phyloP scores from a whole-genome alignment of 1,139 yeast species.

The Scheffersomyces stambukii region DNA sequence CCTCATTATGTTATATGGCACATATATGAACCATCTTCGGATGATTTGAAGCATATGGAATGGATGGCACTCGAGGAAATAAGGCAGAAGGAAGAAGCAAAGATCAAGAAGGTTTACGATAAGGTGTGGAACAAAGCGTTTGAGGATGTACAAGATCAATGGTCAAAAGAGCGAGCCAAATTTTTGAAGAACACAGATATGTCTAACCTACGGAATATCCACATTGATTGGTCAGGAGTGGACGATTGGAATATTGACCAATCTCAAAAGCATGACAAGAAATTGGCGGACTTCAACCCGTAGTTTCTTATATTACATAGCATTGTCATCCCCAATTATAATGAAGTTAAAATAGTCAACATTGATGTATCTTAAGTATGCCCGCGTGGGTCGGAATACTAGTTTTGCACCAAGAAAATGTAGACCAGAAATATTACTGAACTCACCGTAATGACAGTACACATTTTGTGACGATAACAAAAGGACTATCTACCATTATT shows the following conservation, averaged over 20 bases:
- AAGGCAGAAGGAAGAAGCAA: slow-evolving; percentile 63
- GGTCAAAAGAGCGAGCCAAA: slow-evolving; percentile 63
- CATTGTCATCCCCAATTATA: neutral
- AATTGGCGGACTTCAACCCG: slow-evolving; percentile 44
- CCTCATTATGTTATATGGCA: slow-evolving; percentile 95
- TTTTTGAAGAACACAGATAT: slow-evolving; percentile 73
- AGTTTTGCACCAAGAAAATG: no score
- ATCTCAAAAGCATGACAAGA: slow-evolving; percentile 21
- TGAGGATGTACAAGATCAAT: slow-evolving; percentile 63
- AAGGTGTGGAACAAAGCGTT: slow-evolving; percentile 76
- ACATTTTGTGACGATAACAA: no score
- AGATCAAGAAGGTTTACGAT: slow-evolving; percentile 64
- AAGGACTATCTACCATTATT: no score
- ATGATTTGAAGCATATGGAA: slow-evolving; percentile 88
- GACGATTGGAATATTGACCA: slow-evolving; percentile 43
- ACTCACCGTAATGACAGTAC: no score
- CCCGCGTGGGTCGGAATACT: neutral
- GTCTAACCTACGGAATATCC: slow-evolving; percentile 41
- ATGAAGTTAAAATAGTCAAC: neutral
- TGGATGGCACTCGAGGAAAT: slow-evolving; percentile 95
- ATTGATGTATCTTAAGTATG: neutral
- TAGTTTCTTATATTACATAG: slow-evolving; percentile 11
- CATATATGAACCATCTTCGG: slow-evolving; percentile 82
- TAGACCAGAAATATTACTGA: no score
- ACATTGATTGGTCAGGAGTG: slow-evolving; percentile 67